Evolutionary conservation across 2,329 filamentous ascomycete species (phyloP).

Genomic region (Trichoderma semiorbis): DNA sequence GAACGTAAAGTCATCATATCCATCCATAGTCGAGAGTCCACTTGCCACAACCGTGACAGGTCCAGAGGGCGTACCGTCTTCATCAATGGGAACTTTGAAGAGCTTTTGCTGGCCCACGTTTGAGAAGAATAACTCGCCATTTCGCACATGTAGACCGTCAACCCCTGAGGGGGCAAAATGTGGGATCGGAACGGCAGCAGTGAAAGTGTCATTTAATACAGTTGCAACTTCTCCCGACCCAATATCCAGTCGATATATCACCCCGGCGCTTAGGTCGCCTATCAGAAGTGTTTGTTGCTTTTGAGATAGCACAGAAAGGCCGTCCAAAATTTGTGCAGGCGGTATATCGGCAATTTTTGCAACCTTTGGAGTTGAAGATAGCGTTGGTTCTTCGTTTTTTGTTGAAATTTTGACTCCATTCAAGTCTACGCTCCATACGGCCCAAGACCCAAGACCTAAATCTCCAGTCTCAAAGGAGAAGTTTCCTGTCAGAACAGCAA

Average conservation of each 20-base stretch:
- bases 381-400: neutral
- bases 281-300: neutral
- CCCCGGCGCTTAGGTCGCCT: neutral
- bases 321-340: neutral
- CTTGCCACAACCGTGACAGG: neutral
- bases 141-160: neutral
- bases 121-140: neutral
- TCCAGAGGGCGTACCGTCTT: neutral
- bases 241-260: neutral
- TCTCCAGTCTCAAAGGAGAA: neutral
- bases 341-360: neutral
- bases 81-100: neutral
- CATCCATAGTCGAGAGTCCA: neutral
- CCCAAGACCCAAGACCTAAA: neutral
- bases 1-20: neutral
- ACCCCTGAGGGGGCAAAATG: neutral
- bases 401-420: neutral
- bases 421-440: neutral
- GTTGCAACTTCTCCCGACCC: neutral
- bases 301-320: neutral
- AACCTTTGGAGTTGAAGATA: neutral
- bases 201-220: neutral
- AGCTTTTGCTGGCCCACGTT: neutral
- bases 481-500: neutral
- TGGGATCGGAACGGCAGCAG: neutral